Conservation (phyloP, 1,284 basidiomycete genomes). For the Amylostereum areolatum region DNA sequence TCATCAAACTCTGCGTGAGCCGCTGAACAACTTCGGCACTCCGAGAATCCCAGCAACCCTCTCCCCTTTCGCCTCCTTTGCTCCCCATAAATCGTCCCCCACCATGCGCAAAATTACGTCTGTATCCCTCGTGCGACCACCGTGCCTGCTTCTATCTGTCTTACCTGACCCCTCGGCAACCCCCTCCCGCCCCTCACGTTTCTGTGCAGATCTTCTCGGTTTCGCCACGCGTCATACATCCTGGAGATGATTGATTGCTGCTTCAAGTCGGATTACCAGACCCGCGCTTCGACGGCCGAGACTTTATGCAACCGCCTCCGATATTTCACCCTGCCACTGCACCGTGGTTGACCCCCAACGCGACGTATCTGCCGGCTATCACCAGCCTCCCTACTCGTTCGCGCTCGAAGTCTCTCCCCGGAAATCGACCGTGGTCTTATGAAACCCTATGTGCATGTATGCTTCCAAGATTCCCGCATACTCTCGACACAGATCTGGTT, state of each 20-base stretch:
- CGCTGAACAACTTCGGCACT: no score
- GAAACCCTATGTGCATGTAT: constrained; percentile 1
- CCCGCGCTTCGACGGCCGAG: constrained; percentile 12
- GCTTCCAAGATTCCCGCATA: constrained; percentile 5
- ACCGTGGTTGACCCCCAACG: constrained; percentile 4
- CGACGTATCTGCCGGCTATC: constrained; percentile 9
- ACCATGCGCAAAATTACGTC: background rate
- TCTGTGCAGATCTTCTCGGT: constrained; percentile 4
- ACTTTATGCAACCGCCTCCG: constrained; percentile 10
- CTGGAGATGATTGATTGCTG: constrained; percentile 3
- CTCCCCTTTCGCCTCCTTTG: background rate
- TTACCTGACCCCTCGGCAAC: constrained; percentile 1
- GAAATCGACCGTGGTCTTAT: constrained; percentile 8
- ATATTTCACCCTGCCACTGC: constrained; percentile 10
- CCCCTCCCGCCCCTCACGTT: background rate
- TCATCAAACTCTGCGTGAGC: background rate
- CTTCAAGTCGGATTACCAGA: constrained; percentile 2
- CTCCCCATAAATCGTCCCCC: background rate
- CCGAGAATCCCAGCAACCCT: background rate
- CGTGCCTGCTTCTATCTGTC: constrained; percentile 4
- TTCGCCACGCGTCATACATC: constrained; percentile 7
- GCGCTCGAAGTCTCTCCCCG: constrained; percentile 7
- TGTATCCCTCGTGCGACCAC: background rate
- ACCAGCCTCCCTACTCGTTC: constrained; percentile 5
- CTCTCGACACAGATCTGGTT: constrained; percentile 8